Evolutionary conservation across 2,329 filamentous ascomycete species (phyloP).

Genomic region (Cryphonectria parasitica): DNA sequence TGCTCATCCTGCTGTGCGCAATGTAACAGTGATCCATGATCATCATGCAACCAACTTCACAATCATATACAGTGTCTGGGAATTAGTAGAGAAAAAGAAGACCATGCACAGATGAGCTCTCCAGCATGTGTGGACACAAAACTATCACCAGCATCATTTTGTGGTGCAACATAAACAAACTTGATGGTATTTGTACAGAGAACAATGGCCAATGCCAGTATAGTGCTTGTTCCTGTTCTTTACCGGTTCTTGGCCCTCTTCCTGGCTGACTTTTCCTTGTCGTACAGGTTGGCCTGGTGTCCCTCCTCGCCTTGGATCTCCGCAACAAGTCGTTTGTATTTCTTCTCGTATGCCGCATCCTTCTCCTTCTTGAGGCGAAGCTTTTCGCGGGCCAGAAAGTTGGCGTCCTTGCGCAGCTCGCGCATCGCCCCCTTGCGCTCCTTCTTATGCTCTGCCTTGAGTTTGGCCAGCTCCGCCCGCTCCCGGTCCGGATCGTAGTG

Average conservation of each 20-base stretch:
- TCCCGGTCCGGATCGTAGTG: slow-evolving; percentile 97
- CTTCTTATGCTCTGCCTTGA: slow-evolving; percentile 89
- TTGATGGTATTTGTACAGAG: slow-evolving; percentile 11
- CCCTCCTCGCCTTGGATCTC: slow-evolving; percentile 97
- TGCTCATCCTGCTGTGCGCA: not conserved
- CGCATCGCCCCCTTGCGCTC: slow-evolving; percentile 94
- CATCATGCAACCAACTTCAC: not conserved
- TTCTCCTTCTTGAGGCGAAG: slow-evolving; percentile 89
- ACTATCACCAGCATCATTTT: not conserved
- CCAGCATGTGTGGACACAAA: not conserved
- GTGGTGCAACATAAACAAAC: not conserved
- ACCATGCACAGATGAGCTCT: not conserved
- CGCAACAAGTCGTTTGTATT: slow-evolving; percentile 87
- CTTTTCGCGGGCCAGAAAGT: slow-evolving; percentile 90
- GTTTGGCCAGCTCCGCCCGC: slow-evolving; percentile 80
- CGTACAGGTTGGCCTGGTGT: slow-evolving; percentile 83
- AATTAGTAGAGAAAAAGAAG: not conserved
- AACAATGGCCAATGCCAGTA: not conserved
- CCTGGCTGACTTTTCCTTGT: slow-evolving; percentile 78
- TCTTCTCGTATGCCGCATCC: slow-evolving; percentile 93
- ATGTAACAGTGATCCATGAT: not conserved
- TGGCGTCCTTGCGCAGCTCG: slow-evolving; percentile 92
- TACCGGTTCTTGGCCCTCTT: slow-evolving; percentile 60
- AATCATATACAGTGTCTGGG: not conserved
- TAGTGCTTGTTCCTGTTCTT: not conserved